phyloP scores from a whole-genome alignment of 1,284 basidiomycete genomes.

The Boletus putidus region DNA sequence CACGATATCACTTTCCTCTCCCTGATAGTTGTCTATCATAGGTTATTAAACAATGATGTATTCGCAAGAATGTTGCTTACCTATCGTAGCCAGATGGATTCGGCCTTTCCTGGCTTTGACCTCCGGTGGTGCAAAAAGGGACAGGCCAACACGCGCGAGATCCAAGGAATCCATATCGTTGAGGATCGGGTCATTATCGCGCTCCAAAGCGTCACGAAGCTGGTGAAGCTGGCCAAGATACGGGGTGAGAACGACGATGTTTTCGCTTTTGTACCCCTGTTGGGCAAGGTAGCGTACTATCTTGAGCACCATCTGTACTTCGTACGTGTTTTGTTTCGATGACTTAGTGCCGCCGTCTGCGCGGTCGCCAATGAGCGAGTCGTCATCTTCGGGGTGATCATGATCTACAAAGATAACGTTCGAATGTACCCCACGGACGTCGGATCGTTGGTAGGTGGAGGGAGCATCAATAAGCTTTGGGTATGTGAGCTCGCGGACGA shows the following conservation, averaged over 20 bases:
- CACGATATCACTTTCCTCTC: constrained; percentile 69
- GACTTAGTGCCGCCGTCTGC: constrained; percentile 46
- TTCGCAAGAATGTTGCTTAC: constrained; percentile 33
- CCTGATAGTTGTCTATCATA: constrained; percentile 59
- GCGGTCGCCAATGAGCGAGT: constrained; percentile 41
- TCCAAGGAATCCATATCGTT: constrained; percentile 57
- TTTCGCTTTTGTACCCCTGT: constrained; percentile 60
- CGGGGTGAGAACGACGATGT: constrained; percentile 62
- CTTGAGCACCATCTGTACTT: constrained; percentile 60
- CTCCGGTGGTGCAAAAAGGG: rapidly evolving
- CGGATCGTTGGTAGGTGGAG: constrained; percentile 46
- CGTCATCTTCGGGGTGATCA: constrained; percentile 51
- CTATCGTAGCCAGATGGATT: constrained; percentile 59
- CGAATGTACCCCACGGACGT: constrained; percentile 52
- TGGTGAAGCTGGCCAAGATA: constrained; percentile 62
- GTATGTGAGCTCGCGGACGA: constrained; percentile 61
- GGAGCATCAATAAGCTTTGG: constrained; percentile 57
- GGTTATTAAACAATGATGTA: neutral
- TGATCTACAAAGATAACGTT: constrained; percentile 63
- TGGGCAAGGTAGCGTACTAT: constrained; percentile 63
- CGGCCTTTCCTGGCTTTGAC: constrained; percentile 15
- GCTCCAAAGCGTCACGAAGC: constrained; percentile 46
- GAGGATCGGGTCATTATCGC: constrained; percentile 56
- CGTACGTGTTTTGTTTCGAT: constrained; percentile 59
- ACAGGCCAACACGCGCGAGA: constrained; percentile 5